Evolutionary conservation across 805 yeast species (phyloP).

Genomic region (Isabelozyma pseudorhagii): DNA sequence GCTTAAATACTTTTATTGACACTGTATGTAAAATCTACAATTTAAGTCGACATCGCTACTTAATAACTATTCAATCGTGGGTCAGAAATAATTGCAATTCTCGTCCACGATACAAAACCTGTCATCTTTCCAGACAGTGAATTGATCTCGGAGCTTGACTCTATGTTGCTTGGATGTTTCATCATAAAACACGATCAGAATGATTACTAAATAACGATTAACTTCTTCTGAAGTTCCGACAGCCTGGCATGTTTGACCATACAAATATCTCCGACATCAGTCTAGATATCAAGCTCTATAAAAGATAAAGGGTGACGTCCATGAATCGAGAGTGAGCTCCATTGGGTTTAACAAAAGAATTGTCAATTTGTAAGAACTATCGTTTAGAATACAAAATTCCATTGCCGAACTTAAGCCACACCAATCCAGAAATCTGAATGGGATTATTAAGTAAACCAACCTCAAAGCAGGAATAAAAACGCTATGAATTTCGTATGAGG

Average conservation of each 20-base stretch:
- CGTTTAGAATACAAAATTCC: slow-evolving; percentile 59
- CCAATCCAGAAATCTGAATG: slow-evolving; percentile 16
- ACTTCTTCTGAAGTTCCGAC: slow-evolving; percentile 17
- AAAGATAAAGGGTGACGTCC: slow-evolving; percentile 42
- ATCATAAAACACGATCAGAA: slow-evolving; percentile 43
- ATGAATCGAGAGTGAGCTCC: slow-evolving; percentile 81
- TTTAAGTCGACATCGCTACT: not conserved
- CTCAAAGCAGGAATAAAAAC: slow-evolving; percentile 1
- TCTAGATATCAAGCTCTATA: slow-evolving; percentile 16
- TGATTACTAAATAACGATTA: slow-evolving; percentile 17
- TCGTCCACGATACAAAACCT: slow-evolving; percentile 53
- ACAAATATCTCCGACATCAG: slow-evolving; percentile 32
- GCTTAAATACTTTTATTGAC: no score
- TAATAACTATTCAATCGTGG: not conserved
- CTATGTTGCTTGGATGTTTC: slow-evolving; percentile 78
- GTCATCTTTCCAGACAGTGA: slow-evolving; percentile 49
- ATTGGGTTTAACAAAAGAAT: slow-evolving; percentile 57
- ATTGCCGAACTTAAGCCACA: slow-evolving; percentile 51
- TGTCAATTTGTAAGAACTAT: slow-evolving; percentile 71
- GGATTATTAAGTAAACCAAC: slow-evolving; percentile 1
- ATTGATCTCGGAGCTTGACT: slow-evolving; percentile 82
- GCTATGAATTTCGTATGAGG: not conserved
- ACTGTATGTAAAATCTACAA: not conserved
- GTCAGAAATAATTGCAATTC: slow-evolving; percentile 55
- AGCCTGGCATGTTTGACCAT: slow-evolving; percentile 70